Evolutionary conservation across 805 yeast genomes (phyloP), one percentile per base, ranked within the genome.

Genomic region (Wickerhamomyces canadensis): DNA sequence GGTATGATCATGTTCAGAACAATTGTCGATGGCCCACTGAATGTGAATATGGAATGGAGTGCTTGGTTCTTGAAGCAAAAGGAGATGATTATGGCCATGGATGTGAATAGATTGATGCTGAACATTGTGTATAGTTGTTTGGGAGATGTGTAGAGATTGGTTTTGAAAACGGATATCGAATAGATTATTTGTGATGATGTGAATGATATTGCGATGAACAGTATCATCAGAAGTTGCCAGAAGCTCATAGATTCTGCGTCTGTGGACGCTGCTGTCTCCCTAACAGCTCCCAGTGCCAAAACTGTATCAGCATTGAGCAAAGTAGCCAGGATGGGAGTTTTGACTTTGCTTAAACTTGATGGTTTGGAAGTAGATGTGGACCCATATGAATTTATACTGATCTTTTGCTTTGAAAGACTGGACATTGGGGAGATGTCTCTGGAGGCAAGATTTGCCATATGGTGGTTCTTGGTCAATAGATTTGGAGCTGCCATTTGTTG

Each of bases 61-160:
- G 32, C 10, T 21, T 7, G 16, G 4, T 19, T 15, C 9, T 29
- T 12, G 15, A 5, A 27, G 5, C 4, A 5, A 2, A 11, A 15
- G 13, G 30, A 29, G 12, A 27, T 49, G 53, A 17, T 58, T 40
- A 35, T 56, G 52, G 40, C 40, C 40, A 40, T 52, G 36, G 45
- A 61, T 37, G 37, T 60, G 46, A 26, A 53, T 54, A 24, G 44
- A 42, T 38, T 62, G 44, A 33, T 21, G 3, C 27, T 9, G 11
- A 30, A 66, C 84, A 48, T 96, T 94, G 40, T 69, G 95, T 56
- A 95, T 95, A 33, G 84, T 93, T 10, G 96, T 95, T 37, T 86
- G 86, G 47, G 96, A 83, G 35, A 87, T 94, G 33, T 76, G 95
- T 57, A 74, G 94, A 48, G 96, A 95, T 8, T 72, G 82, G 55